Percentiles rank a stretch among this genome's conserved stretches.
These are phyloP conservation scores for Salix dunnii DNA, from an alignment of 345 rosid species.

Conservation along the genomic window DNA sequence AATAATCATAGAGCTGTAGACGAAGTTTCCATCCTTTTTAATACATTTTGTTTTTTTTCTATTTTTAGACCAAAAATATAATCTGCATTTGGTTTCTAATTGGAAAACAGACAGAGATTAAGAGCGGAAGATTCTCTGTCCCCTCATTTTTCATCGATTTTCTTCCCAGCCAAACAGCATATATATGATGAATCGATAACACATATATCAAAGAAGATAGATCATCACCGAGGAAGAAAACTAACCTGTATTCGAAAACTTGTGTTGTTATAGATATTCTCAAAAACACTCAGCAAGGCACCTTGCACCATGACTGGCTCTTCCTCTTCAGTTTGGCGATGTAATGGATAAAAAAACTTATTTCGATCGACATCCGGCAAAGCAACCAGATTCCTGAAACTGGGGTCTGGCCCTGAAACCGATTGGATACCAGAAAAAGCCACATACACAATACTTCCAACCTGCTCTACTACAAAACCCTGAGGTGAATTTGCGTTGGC, in stretches of 20 bases:
- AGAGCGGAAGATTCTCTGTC: background rate
- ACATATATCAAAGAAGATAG: background rate
- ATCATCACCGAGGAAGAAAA: background rate
- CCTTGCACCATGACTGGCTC: slow-evolving; percentile 48
- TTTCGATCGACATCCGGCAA: slow-evolving; percentile 4
- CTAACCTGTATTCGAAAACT: slow-evolving; percentile 45
- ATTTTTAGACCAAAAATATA: too few species aligned
- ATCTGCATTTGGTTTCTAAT: background rate
- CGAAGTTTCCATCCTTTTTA: background rate
- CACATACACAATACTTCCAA: slow-evolving; percentile 44
- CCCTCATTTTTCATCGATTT: background rate
- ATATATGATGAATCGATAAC: background rate
- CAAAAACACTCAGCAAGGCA: slow-evolving; percentile 40
- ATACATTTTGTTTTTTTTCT: background rate
- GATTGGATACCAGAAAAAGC: slow-evolving; percentile 45
- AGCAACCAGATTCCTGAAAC: slow-evolving; percentile 17
- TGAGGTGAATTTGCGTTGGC: slow-evolving; percentile 21
- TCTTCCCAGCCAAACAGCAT: background rate
- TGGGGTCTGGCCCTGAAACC: slow-evolving; percentile 6
- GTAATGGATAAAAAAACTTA: slow-evolving; percentile 39
- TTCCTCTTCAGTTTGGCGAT: slow-evolving; percentile 27
- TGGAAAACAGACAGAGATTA: background rate
- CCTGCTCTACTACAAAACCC: slow-evolving; percentile 24
- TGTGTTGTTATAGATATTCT: slow-evolving; percentile 11
- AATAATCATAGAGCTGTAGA: too few species aligned